Percentiles rank a stretch among this genome's conserved stretches.
phyloP scores from a whole-genome alignment of 257 asterid species.

The Anisodus acutangulus region DNA sequence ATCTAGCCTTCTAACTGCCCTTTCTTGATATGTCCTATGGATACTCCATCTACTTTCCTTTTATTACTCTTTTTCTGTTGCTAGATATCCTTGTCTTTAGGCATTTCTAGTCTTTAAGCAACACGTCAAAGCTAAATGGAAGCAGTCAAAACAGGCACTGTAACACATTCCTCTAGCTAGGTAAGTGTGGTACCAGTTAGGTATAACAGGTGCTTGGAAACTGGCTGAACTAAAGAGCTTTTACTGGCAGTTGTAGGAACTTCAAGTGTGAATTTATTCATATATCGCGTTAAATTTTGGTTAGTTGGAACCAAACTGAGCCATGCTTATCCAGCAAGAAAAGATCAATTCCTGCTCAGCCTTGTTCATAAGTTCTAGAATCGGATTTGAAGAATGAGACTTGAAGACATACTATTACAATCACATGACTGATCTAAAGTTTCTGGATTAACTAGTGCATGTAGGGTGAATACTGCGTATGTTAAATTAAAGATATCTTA shows the following conservation, averaged over 20 bases:
- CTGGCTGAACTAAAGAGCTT: constrained; percentile 5
- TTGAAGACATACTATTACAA: not conserved
- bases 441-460: not conserved
- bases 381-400: not conserved
- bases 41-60: not conserved
- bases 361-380: constrained; percentile 7
- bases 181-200: not conserved
- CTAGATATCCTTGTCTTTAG: not conserved
- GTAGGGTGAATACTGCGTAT: not conserved
- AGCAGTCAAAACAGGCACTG: not conserved
- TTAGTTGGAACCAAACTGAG: not conserved
- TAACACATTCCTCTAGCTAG: not conserved
- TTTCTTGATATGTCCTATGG: not conserved
- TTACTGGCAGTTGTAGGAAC: not conserved
- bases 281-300: not conserved
- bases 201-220: not conserved
- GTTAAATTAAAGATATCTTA: not conserved
- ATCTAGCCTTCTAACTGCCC: not conserved
- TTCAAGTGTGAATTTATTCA: not conserved
- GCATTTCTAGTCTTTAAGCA: not conserved
- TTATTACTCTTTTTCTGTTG: not conserved
- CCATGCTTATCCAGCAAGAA: not conserved
- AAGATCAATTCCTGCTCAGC: not conserved
- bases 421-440: not conserved
- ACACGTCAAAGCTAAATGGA: not conserved